phyloP scores from a whole-genome alignment of 2,329 filamentous ascomycete genomes.

The Penicillium janthinellum region DNA sequence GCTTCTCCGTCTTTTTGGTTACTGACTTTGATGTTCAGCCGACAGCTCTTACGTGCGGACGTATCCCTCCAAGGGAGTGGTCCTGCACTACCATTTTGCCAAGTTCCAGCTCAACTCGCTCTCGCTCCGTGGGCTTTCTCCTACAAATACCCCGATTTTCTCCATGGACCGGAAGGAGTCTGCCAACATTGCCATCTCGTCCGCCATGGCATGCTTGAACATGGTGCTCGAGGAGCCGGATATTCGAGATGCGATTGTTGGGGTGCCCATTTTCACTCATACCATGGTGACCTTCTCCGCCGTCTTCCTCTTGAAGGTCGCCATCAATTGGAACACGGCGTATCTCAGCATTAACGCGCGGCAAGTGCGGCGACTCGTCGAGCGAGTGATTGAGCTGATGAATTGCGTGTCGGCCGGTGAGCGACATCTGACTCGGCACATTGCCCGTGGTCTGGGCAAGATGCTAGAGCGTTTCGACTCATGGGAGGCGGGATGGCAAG shows the following conservation, averaged over 20 bases:
- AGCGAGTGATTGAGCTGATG: conserved; percentile 44
- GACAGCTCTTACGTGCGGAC: conserved; percentile 51
- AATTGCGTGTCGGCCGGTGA: conserved; percentile 46
- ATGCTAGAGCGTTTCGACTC: conserved; percentile 47
- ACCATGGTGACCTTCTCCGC: conserved; percentile 52
- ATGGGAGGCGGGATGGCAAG: conserved; percentile 40
- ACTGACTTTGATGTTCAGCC: conserved; percentile 24
- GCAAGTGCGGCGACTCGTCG: conserved; percentile 42
- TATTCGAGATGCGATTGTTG: conserved; percentile 52
- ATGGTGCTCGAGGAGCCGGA: conserved; percentile 52
- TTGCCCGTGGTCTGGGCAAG: conserved; percentile 45
- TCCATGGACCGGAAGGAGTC: conserved; percentile 49
- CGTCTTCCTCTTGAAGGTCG: conserved; percentile 49
- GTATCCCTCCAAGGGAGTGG: conserved; percentile 54
- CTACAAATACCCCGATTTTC: conserved; percentile 45
- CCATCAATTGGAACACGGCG: conserved; percentile 47
- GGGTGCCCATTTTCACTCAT: conserved; percentile 50
- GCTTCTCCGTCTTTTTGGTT: neutral
- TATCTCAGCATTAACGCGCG: conserved; percentile 44
- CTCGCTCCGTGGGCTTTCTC: conserved; percentile 44
- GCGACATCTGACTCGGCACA: conserved; percentile 45
- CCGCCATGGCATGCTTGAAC: conserved; percentile 50
- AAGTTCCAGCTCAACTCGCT: conserved; percentile 56
- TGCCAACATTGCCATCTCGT: conserved; percentile 51
- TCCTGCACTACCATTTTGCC: conserved; percentile 57